phyloP scores from a whole-genome alignment of 2,329 filamentous ascomycete genomes.

The Arthroderma sp. region DNA sequence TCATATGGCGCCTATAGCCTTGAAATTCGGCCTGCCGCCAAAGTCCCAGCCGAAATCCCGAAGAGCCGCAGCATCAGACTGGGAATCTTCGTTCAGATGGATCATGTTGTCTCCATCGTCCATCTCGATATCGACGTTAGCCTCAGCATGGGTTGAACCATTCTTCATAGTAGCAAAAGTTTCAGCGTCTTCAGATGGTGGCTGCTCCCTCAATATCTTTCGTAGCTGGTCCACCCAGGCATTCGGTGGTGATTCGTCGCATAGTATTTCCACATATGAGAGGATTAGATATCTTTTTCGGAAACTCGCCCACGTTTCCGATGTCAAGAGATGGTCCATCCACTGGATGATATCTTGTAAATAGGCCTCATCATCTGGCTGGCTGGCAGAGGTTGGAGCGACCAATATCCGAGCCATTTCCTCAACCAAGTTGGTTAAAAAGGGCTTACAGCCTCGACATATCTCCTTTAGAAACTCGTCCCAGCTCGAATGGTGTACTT shows the following conservation, averaged over 20 bases:
- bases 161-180: neutral
- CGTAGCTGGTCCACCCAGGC: slow-evolving; percentile 3
- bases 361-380: slow-evolving; percentile 17
- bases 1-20: slow-evolving; percentile 23
- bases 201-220: neutral
- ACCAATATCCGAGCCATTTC: slow-evolving; percentile 26
- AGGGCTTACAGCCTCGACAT: slow-evolving; percentile 18
- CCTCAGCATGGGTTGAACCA: too few species aligned
- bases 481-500: slow-evolving; percentile 20
- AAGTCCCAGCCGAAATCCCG: slow-evolving; percentile 10
- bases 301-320: slow-evolving; percentile 23
- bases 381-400: slow-evolving; percentile 11
- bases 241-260: slow-evolving; percentile 14
- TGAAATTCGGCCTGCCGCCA: slow-evolving; percentile 17
- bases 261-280: slow-evolving; percentile 22
- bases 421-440: slow-evolving; percentile 27
- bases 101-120: neutral
- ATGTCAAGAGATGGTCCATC: slow-evolving; percentile 36
- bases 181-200: neutral
- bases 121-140: neutral
- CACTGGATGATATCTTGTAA: slow-evolving; percentile 36
- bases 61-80: slow-evolving; percentile 3
- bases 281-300: slow-evolving; percentile 17
- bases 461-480: slow-evolving; percentile 26
- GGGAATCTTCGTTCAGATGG: neutral